Base-by-base conservation (phyloP, 2,329 filamentous ascomycete species). In the Nakataea oryzae region DNA sequence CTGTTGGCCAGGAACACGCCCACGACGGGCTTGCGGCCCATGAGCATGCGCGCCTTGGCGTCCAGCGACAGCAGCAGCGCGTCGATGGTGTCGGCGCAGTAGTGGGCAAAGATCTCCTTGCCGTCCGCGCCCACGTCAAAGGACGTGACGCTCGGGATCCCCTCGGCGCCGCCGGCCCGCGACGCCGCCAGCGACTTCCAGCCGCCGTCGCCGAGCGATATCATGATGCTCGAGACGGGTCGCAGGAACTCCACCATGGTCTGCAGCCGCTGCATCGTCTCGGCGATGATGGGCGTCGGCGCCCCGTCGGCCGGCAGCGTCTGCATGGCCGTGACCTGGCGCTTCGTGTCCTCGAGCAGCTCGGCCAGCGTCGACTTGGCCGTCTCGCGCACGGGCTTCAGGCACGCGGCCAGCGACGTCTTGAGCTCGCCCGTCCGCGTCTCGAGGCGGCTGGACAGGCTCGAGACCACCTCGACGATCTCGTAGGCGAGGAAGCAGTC, bases 401-500 rank as follows among this genome's bases (percentile, higher is more conserved):
- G 78, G 11, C 91, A 90, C 62, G 96, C 91, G 6, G 90, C 87
- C 60, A 99, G 84, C 7, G 91, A 84, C 32, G 84, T 80, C 72
- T 96, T 96, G 63, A 97, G 81, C 69, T 96, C 91, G 2, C 91
- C 91, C 0, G 92, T 96, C 64, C 88, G 86, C 5, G 84, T 83
- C 65, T 96, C 93, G 4, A 99, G 78, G 54, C 88, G 87, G 62
- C 87, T 87, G 2, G 91, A 92, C 58, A 96, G 81, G 14, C 83
- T 83, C 0, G 91, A 90, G 58, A 97, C 86, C 64, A 97, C 90
- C 69, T 96, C 93, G 34, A 96, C 90, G 34, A 97, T 90, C 72
- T 99, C 95, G 72, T 96, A 99, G 9, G 92, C 92, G 59, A 99
- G 82, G 72, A 91, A 97, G 74, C 93, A 97, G 73, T 99, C 95